A percentile compares a stretch with the other conserved stretches of the same genome.
phyloP scores from a whole-genome alignment of 2,329 filamentous ascomycete genomes.

The Trichophyton simii region DNA sequence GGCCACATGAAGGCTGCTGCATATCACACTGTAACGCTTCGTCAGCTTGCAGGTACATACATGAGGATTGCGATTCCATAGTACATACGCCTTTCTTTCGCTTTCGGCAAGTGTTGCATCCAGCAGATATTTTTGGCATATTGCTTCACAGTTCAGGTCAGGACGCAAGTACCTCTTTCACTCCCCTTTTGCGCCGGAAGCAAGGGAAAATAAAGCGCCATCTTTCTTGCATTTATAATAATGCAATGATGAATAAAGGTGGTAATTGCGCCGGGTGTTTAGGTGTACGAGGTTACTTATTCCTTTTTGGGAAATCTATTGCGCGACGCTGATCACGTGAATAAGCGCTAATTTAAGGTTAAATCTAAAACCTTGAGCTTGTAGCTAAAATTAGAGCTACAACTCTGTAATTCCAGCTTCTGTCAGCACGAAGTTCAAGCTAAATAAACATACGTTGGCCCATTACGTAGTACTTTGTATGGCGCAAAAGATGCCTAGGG shows the following conservation, averaged over 20 bases:
- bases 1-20: constrained; percentile 5
- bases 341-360: neutral
- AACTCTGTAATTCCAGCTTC: neutral
- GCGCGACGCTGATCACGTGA: neutral
- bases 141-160: neutral
- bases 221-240: neutral
- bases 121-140: constrained; percentile 1
- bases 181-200: neutral
- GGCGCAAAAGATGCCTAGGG: neutral
- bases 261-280: neutral
- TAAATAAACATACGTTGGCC: neutral
- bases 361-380: neutral
- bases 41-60: neutral
- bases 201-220: neutral
- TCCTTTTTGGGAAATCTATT: constrained; percentile 3
- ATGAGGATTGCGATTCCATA: neutral
- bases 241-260: neutral
- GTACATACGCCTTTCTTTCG: constrained; percentile 4
- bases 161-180: neutral
- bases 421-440: neutral
- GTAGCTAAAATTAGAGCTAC: neutral
- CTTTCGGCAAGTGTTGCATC: constrained; percentile 6
- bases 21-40: neutral
- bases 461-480: neutral
- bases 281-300: neutral